phyloP scores from a whole-genome alignment of 202 grass and related monocot species.

The Saccharum hybrid region DNA sequence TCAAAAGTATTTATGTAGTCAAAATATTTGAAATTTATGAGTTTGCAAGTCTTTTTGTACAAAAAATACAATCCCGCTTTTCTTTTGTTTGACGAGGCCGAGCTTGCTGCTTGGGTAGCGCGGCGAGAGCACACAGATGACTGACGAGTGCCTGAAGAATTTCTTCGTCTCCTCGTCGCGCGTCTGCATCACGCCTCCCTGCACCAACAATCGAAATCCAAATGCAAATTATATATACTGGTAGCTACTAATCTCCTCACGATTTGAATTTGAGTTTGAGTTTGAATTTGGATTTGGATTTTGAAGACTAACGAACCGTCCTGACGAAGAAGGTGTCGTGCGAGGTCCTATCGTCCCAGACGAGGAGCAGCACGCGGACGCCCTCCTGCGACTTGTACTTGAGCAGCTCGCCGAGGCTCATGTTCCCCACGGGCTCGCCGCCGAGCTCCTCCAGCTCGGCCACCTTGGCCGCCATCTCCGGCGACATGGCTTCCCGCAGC shows the following conservation, averaged over 20 bases:
- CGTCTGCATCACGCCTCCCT: constrained; percentile 72
- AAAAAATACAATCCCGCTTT: constrained; percentile 11
- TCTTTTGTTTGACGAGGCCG: constrained; percentile 74
- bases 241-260: background rate
- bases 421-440: background rate
- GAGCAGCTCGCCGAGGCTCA: constrained; percentile 68
- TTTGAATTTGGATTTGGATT: background rate
- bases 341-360: constrained; percentile 80
- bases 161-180: constrained; percentile 68
- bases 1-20: no score
- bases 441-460: constrained; percentile 25
- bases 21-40: background rate
- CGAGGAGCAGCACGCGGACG: constrained; percentile 73
- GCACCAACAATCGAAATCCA: background rate
- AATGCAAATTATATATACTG: background rate
- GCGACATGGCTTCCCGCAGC: constrained; percentile 49
- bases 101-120: constrained; percentile 77
- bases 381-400: constrained; percentile 89
- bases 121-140: constrained; percentile 79
- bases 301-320: constrained; percentile 17
- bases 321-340: constrained; percentile 49
- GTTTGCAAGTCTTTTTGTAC: background rate
- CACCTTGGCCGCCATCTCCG: constrained; percentile 42
- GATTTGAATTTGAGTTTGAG: background rate
- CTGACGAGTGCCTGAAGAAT: constrained; percentile 82